Evolutionary conservation across 1,139 yeast genomes (phyloP).

Genomic region (Pichia inconspicua): DNA sequence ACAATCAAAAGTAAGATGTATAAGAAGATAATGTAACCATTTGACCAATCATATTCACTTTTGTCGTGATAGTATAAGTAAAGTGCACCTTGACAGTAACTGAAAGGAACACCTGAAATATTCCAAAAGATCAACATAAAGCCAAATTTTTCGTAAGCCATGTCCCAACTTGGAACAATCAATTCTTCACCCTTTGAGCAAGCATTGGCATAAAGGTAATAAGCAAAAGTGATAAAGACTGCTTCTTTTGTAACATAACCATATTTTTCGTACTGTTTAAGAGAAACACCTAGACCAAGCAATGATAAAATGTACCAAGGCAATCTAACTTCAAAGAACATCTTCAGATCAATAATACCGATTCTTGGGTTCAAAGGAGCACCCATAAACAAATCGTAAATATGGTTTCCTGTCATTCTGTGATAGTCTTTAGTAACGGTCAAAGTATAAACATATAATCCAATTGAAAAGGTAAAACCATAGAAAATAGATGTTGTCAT

Average conservation of each 20-base stretch:
- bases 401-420: conserved; percentile 82
- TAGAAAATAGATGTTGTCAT: conserved; percentile 84
- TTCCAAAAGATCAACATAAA: conserved; percentile 98
- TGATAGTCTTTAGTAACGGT: conserved; percentile 66
- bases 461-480: conserved; percentile 61
- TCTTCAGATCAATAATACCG: conserved; percentile 85
- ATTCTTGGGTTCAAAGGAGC: conserved; percentile 94
- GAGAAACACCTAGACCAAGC: conserved; percentile 63
- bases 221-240: conserved; percentile 66
- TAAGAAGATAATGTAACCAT: conserved; percentile 47
- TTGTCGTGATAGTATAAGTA: conserved; percentile 80
- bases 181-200: conserved; percentile 97
- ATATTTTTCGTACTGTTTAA: conserved; percentile 72
- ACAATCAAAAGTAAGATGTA: conserved; percentile 54
- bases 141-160: conserved; percentile 98
- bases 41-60: conserved; percentile 66
- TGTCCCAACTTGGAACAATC: conserved; percentile 97
- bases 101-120: conserved; percentile 97
- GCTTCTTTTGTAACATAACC: conserved; percentile 79
- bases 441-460: conserved; percentile 57
- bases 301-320: conserved; percentile 93
- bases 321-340: conserved; percentile 94
- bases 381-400: conserved; percentile 94
- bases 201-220: conserved; percentile 93
- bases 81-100: conserved; percentile 89